Evolutionary conservation across 1,284 basidiomycete species (phyloP), one percentile per base, ranked within the genome.

Genomic region (Hemileia vastatrix): DNA sequence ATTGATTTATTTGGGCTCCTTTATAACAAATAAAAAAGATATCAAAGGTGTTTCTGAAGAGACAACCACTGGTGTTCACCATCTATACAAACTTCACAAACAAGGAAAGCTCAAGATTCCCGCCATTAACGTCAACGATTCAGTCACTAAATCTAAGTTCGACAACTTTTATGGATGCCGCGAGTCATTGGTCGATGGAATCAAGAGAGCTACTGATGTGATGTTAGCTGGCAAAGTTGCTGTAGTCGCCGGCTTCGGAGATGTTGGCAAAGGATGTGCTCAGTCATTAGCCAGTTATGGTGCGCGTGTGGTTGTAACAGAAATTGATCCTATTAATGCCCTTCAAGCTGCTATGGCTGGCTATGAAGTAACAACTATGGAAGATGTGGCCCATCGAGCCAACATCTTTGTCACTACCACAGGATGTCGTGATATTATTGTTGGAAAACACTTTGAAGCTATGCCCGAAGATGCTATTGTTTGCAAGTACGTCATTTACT

Each of bases 161-260:
- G 82, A 83, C 79, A 83, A 82, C 79, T 87, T 88, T 79, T 96
- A 96, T 78, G 92, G 92, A 68, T 99, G 94, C 82, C 90, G 95
- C 75, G 95, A 99, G 81, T 99, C 94, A 56, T 88, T 99, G 70
- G 95, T 99, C 70, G 94, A 99, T 78, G 94, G 94, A 76, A 97
- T 99, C 83, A 99, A 99, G 85, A 91, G 94, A 77, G 94, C 94
- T 66, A 99, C 94, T 72, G 94, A 99, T 79, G 91, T 99, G 78
- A 99, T 99, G 94, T 86, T 98, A 77, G 95, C 95, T 73, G 94
- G 94, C 66, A 99, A 99, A 82, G 90, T 97, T 70, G 93, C 93
- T 65, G 89, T 98, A 69, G 94, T 99, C 72, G 94, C 94, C 72
- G 94, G 94, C 67, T 99, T 88, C 79, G 94, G 94, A 82, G 94